Evolutionary conservation across 2,329 filamentous ascomycete species (phyloP).

Genomic region (Plenodomus tracheiphilus): DNA sequence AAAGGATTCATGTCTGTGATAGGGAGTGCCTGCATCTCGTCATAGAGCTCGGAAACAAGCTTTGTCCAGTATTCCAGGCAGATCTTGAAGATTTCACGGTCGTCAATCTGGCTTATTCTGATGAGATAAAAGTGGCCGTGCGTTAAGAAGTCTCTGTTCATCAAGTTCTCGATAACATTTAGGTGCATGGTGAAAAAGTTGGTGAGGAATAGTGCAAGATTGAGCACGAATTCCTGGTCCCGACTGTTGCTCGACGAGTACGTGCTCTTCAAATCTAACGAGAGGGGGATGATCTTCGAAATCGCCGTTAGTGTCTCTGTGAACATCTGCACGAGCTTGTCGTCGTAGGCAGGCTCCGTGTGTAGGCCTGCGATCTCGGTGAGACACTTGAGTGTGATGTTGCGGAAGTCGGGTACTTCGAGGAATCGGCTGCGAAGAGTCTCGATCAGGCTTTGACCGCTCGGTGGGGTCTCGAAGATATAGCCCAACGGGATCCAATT

Average conservation of each 20-base stretch:
- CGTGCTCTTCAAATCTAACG: constrained; percentile 86
- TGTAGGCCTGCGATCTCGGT: constrained; percentile 96
- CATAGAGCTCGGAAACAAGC: constrained; percentile 94
- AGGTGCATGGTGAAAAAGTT: constrained; percentile 97
- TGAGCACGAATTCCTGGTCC: constrained; percentile 98
- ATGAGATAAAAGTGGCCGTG: constrained; percentile 99
- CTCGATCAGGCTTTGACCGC: constrained; percentile 72
- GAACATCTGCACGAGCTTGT: constrained; percentile 97
- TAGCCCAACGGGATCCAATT: constrained; percentile 99
- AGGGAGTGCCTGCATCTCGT: constrained; percentile 96
- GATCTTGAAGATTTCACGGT: constrained; percentile 99
- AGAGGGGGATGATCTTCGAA: constrained; percentile 87
- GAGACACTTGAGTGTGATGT: constrained; percentile 93
- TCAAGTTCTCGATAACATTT: constrained; percentile 90
- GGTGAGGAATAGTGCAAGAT: constrained; percentile 91
- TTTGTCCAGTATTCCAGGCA: constrained; percentile 99
- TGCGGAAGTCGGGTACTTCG: constrained; percentile 91
- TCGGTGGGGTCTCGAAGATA: constrained; percentile 88
- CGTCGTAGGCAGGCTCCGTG: constrained; percentile 84
- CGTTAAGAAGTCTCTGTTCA: constrained; percentile 90
- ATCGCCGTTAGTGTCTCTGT: constrained; percentile 94
- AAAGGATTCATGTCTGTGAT: constrained; percentile 92
- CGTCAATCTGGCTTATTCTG: constrained; percentile 96
- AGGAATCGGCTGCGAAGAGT: constrained; percentile 91
- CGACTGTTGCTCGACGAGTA: constrained; percentile 89